Base-by-base conservation (phyloP, 768 basidiomycete species). In the Xanthoconium stramineum region DNA sequence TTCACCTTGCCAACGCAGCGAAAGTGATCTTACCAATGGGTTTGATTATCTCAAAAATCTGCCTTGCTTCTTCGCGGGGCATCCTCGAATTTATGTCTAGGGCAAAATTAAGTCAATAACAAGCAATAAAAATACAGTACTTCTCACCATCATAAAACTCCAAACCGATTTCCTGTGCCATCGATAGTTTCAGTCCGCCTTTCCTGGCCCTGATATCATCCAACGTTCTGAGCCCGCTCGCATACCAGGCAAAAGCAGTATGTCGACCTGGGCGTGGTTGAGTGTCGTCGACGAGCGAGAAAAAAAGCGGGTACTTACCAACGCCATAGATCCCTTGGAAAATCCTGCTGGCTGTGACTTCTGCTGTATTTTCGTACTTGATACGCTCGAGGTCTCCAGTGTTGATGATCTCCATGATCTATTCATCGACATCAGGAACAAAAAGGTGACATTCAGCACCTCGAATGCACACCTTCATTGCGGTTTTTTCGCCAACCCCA, bases 321-420 rank as follows among this genome's bases (percentile, higher is more conserved):
- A 94, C 91, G 33, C 90, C 92, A 63, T 95, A 95, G 42, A 97
- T 87, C 9, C 89, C 88, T 52, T 82, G 80, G 65, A 96, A 94
- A 11, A 84, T 45, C 24, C 76, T 72, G 3, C 79, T 77, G 0
- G 78, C 79, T 38, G 74, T 67, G 2, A 89, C 77, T 49, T 89
- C 88, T 36, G 81, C 83, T 1, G 85, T 87, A 24, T 73, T 77
- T 67, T 89, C 89, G 54, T 84, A 85, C 35, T 71, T 72, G 53
- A 94, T 85, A 15, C 91, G 82, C 20, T 77, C 76, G 32, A 92
- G 75, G n/a, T 79, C 73, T 0, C 91, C 91, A 0, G 91, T 92
- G 55, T 84, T 67, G 28, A 92, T 63, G 30, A 94, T 91, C 68
- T 94, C 91, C 77, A 83, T 83, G 50, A 93, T 90, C 91, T 92